phyloP scores from a whole-genome alignment of 192 early-diverging fungal species.

The Chytriomyces hyalinus region DNA sequence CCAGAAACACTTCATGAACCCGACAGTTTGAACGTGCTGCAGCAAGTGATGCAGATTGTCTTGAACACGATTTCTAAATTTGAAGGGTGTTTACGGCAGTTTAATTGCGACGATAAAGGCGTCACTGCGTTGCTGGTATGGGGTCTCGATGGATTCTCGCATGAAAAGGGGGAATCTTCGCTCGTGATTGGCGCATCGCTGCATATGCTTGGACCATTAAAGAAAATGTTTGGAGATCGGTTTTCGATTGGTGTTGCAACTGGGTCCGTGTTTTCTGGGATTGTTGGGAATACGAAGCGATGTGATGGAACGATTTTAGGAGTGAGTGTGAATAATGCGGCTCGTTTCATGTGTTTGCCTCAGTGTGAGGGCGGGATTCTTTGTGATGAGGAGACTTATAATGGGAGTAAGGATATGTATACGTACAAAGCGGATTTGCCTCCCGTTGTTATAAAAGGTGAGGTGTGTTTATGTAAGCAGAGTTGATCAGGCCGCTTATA shows the following conservation, averaged over 20 bases:
- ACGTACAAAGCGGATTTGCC: constrained; percentile 4
- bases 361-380: constrained; percentile 28
- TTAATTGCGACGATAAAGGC: constrained; percentile 39
- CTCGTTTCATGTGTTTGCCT: constrained; percentile 29
- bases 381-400: constrained; percentile 33
- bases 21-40: constrained; percentile 10
- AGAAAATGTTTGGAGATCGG: constrained; percentile 3
- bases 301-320: constrained; percentile 34
- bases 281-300: constrained; percentile 35
- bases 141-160: constrained; percentile 38
- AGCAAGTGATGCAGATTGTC: constrained; percentile 24
- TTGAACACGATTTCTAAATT: constrained; percentile 12
- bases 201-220: constrained; percentile 4
- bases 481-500: neutral
- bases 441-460: constrained; percentile 24
- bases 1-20: constrained; percentile 20
- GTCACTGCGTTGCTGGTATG: constrained; percentile 35
- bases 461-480: neutral
- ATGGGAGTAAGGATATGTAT: constrained; percentile 8
- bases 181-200: constrained; percentile 25
- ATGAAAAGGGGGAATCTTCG: constrained; percentile 36
- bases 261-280: constrained; percentile 36
- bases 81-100: constrained; percentile 34
- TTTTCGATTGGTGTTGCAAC: constrained; percentile 36
- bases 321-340: constrained; percentile 34